Evolutionary conservation across 306 rosid genomes (phyloP), one percentile per base, ranked within the genome.

Genomic region (Vigna angularis): DNA sequence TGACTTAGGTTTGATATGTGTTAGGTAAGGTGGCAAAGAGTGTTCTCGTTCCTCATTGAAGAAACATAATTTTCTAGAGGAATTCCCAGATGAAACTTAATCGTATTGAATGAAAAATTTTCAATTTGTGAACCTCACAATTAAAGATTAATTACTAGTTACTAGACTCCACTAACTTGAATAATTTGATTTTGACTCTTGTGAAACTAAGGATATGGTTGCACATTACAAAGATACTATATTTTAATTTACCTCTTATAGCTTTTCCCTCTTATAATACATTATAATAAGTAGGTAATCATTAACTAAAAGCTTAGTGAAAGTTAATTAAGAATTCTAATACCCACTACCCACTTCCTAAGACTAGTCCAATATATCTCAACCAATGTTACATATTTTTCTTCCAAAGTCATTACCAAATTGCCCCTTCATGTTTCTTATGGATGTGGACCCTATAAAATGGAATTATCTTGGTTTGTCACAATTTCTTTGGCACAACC

Each of bases 101-200:
- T 61, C 63, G 26, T 12, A 59, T 1, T 61, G 36, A 45, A 32
- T 45, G 61, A 44, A 68, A 58, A 15, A 32, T 32, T 17, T 49
- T 36, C 8, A 56, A 45, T 47, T 24, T 68, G 22, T 78, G 70
- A 68, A 68, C 74, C 16, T 4, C 66, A 48, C 26, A 49, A 30
- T 44, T n/a, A 42, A 87, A 48, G 2, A 55, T 48, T 52, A 66
- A 52, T 71, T 71, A 64, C 77, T 49, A 7, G 20, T 66, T 65
- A 56, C 34, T 79, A 32, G 80, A 66, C 64, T 73, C 79, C 76
- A 45, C 70, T 42, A 40, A 14, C 79, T 42, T 26, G 51, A 83
- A 83, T 83, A 78, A 83, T 83, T 67, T 83, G 83, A 78, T 83
- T 66, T 73, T 78, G 79, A 83, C 73, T 58, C 75, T 34, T 72